Evolutionary conservation across 306 rosid species (phyloP), one percentile per base, ranked within the genome.

Genomic region (Rosa multiflora): DNA sequence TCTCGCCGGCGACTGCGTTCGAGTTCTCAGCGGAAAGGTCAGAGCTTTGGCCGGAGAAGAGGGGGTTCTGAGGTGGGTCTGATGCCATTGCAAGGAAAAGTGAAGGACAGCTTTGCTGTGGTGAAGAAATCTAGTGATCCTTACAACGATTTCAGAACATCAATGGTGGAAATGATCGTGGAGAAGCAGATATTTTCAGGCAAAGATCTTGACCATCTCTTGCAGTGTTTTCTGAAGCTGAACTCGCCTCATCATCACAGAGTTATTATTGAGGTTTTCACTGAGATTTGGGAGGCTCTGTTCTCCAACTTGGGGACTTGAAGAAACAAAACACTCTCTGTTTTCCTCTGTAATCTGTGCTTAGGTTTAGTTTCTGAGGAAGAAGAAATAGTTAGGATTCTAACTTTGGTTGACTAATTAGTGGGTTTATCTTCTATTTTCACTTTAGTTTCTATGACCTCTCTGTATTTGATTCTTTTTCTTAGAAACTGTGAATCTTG

Each of bases 81-180:
- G 55, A 43, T 87, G 5, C 96, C 95, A 14, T 58, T 91, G 66
- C 79, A 79, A n/a, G 99, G 89, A 68, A 95, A 87, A 80, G 98
- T 92, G 48, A 95, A 86, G 81, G 93, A 87, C 71, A 91, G 94
- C 55, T 90, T 95, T n/a, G 98, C 98, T 0, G 96, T 95, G 82
- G 98, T 91, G 89, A 95, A 95, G 89, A 90, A 90, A 32, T 95
- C 99, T 2, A 91, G 91, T 53, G 96, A 95, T 76, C 99, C 99
- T 8, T 89, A 95, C 91, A 90, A 79, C 47, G 99, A 95, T 77
- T 95, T 95, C 70, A 90, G 98, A 78, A 85, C 87, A 0, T 95
- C 99, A 1, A 95, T 95, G 99, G 88, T 95, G 77, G 99, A 95
- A 61, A 95, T 95, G 99, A 95, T 95, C 20, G 82, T 93, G 2